Conservation (phyloP, 192 early-diverging fungal genomes). For the Podila horticola region DNA sequence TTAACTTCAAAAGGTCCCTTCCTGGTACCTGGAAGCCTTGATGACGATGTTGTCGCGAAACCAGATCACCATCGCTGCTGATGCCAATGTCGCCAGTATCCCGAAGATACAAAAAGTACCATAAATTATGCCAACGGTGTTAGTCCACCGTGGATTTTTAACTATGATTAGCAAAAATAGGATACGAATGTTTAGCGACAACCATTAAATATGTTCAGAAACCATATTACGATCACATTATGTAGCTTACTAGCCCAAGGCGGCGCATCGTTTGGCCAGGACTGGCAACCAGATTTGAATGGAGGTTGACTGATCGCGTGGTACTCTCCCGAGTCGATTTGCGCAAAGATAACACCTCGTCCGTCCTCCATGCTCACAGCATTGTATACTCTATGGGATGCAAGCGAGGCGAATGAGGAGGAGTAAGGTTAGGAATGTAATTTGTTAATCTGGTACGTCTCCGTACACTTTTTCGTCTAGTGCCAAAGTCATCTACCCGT, state of each 20-base stretch:
- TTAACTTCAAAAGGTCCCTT: not conserved
- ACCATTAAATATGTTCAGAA: not conserved
- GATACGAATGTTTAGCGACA: not conserved
- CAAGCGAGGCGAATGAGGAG: not conserved
- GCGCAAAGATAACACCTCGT: not conserved
- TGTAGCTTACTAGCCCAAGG: slow-evolving; percentile 9
- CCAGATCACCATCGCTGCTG: slow-evolving; percentile 31
- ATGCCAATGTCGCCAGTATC: slow-evolving; percentile 28
- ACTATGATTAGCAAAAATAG: not conserved
- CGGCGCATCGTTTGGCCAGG: slow-evolving; percentile 6
- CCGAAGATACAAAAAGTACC: slow-evolving; percentile 25
- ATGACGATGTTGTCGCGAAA: slow-evolving; percentile 50
- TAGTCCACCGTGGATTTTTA: slow-evolving; percentile 21
- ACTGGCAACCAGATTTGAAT: not conserved
- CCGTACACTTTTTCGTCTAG: not conserved
- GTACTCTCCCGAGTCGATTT: not conserved
- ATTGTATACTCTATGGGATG: not conserved
- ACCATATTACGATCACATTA: not conserved
- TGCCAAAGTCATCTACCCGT: slow-evolving; percentile 6
- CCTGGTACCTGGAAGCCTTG: slow-evolving; percentile 55
- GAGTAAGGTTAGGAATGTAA: not conserved
- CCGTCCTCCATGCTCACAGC: slow-evolving; percentile 7
- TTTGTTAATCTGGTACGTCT: not conserved
- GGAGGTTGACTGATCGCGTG: not conserved
- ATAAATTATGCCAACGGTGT: slow-evolving; percentile 30